phyloP scores from a whole-genome alignment of 805 yeast species.

The Saccharomyces jurei region DNA sequence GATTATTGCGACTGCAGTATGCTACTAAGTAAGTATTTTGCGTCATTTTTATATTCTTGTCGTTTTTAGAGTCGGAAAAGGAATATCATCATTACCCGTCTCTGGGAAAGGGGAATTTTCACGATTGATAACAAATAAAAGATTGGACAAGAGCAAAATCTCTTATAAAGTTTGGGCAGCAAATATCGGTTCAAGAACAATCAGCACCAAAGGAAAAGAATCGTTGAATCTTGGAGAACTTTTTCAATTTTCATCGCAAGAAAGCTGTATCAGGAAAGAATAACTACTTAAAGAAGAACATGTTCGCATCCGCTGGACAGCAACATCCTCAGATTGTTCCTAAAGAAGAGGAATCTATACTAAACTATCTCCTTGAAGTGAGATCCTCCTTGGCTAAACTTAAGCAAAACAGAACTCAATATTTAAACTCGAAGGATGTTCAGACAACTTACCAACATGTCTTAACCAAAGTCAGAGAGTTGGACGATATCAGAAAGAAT shows the following conservation, averaged over 20 bases:
- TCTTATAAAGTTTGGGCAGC: not conserved
- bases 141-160: not conserved
- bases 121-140: not conserved
- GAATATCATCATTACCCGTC: not conserved
- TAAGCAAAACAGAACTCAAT: constrained; percentile 59
- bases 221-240: not conserved
- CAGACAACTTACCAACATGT: constrained; percentile 51
- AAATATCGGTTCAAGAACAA: not conserved
- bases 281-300: not conserved
- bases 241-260: not conserved
- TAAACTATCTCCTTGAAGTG: constrained; percentile 35
- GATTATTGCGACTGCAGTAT: no score
- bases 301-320: not conserved
- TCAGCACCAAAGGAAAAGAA: not conserved
- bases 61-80: not conserved
- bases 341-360: constrained; percentile 31
- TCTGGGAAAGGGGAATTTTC: not conserved
- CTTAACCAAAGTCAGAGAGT: constrained; percentile 43
- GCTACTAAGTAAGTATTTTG: not conserved
- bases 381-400: constrained; percentile 38
- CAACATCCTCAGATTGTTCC: constrained; percentile 32
- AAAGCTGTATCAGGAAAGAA: not conserved
- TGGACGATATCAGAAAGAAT: constrained; percentile 46
- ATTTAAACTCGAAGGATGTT: constrained; percentile 62
- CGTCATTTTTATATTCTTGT: not conserved